Base-by-base conservation (phyloP, 179 eudicot genomes). In the Beta lomatogona region DNA sequence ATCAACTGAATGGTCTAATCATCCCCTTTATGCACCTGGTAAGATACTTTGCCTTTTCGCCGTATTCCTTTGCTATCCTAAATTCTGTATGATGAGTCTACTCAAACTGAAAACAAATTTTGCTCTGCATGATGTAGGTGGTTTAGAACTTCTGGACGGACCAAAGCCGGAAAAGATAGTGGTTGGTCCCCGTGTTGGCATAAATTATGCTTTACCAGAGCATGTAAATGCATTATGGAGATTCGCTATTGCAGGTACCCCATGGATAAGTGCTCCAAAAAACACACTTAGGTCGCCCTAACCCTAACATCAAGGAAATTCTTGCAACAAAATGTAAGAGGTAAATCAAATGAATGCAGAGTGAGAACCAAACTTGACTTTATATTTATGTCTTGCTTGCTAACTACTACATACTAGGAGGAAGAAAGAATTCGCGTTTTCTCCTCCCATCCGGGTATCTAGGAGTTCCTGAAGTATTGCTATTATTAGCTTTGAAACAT, bases 171-270 rank as follows among this genome's bases (percentile, higher is more conserved):
- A 95, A 79, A 86, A 86, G n/a, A 89, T 93, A 71, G 83, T 95
- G 45, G 89, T 92, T 7, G 98, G 99, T 83, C 98, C 99, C 50
- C 97, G 98, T 76, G 94, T 95, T 73, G 99, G 99, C 61, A 95
- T 95, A 22, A 88, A 95, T 48, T 95, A 95, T 83, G 99, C 99
- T 69, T 83, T 77, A 57, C 90, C 93, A 41, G 96, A 95, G 83
- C 94, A 95, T 86, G 90, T 91, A 48, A 89, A 76, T 76, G 99
- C 99, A 28, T 86, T 86, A 9, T 95, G 99, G 98, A 94, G 99
- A 87, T 95, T 94, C 60, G 98, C 97, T 11, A 78, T 94, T 76
- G 97, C 95, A 28, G 94, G 87, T 77, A 87, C 87, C 57, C 91
- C 90, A 61, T 95, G 99, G 98, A 86, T 92, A 75, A 94, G 98